These are phyloP conservation scores for Mycothermus thermophilus DNA, from an alignment of 495 filamentous ascomycete species.

Conservation along the genomic window DNA sequence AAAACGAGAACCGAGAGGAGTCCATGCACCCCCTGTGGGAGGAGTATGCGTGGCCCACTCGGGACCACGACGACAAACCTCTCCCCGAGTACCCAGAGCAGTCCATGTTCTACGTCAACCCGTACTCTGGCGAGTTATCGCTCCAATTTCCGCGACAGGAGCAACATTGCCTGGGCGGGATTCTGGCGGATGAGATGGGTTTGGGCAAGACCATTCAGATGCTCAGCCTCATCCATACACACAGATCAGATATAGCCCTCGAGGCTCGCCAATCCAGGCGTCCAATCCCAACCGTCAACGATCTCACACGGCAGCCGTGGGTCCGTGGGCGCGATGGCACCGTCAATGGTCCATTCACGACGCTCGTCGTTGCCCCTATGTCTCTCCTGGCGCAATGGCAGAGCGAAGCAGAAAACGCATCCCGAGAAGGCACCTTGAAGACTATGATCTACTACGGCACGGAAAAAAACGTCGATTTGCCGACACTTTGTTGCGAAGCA, in stretches of 20 bases:
- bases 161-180: constrained; percentile 85
- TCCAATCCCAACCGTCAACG: constrained; percentile 22
- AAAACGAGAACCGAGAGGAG: constrained; percentile 41
- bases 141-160: constrained; percentile 84
- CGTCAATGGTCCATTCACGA: constrained; percentile 69
- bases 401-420: constrained; percentile 83
- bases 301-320: constrained; percentile 44
- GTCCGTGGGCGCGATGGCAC: constrained; percentile 24
- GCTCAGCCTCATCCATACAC: constrained; percentile 80
- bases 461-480: constrained; percentile 66
- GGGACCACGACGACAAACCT: constrained; percentile 72
- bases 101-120: constrained; percentile 80
- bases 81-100: constrained; percentile 49
- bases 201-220: constrained; percentile 96
- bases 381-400: constrained; percentile 92
- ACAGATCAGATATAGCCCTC: constrained; percentile 46
- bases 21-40: constrained; percentile 99
- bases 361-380: constrained; percentile 88
- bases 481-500: constrained; percentile 57
- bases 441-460: constrained; percentile 80
- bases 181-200: constrained; percentile 86
- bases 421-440: constrained; percentile 64
- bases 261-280: constrained; percentile 42
- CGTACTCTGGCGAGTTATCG: constrained; percentile 91
- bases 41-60: constrained; percentile 78